Evolutionary conservation across 257 asterid genomes (phyloP), one percentile per base, ranked within the genome.

Genomic region (Solanum clarkiae): DNA sequence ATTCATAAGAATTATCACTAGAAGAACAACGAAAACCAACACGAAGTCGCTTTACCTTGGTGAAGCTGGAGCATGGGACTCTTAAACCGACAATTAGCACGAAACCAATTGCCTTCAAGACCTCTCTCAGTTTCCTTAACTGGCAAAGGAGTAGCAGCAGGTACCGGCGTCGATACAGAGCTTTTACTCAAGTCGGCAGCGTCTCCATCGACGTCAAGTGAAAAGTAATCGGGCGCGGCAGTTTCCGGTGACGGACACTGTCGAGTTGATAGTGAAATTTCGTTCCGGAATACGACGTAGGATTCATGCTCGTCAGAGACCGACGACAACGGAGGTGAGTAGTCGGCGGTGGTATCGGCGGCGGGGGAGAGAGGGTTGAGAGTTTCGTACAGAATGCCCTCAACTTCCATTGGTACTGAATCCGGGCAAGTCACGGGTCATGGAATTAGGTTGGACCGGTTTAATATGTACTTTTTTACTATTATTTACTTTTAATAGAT

Each of bases 1-100:
- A 51, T 53, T 54, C 16, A 54, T 62, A 12, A 8, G 14, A 65
- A 24, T 44, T 24, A 72, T 72, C 29, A 72, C 18, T 29, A 70
- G 59, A 72, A 74, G 81, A 32, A 32, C 47, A 63, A 71, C 32
- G 51, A 36, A 69, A 32, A 69, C 51, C 49, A 7, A 47, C 2
- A 74, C 81, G 4, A 47, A n/a, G 14, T 74, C 18, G 59, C 1
- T 47, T 80, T 71, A 97, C 99, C 99, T 91, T 93, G 93, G 84
- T 97, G 99, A 81, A 97, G 98, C 86, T 94, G 93, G 56, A 97
- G 95, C 98, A 95, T 93, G 32, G 98, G 96, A 86, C 98, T 97
- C 85, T 86, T 93, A 88, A 92, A 91, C 82, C 95, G 91, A 74
- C 91, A 92, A 86, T 91, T 91, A 80, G 93, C 89, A n/a, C 91